phyloP scores from a whole-genome alignment of 192 early-diverging fungal genomes.

The Umbelopsis ramanniana region DNA sequence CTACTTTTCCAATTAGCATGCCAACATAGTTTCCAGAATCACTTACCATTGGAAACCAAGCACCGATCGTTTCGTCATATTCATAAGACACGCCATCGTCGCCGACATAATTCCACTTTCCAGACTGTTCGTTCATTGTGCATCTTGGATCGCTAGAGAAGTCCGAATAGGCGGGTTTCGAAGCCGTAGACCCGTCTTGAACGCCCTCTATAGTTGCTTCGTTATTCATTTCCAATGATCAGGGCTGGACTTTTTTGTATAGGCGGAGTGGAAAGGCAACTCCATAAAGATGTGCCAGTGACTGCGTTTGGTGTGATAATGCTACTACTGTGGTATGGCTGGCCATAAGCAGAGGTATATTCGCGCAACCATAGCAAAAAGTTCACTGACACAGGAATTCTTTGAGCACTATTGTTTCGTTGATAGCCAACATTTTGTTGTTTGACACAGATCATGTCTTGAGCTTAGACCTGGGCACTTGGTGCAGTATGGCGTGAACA shows the following conservation, averaged over 20 bases:
- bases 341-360: too few relatives aligned
- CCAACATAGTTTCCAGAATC: background rate
- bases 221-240: background rate
- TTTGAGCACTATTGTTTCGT: too few relatives aligned
- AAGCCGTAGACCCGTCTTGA: background rate
- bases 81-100: constrained; percentile 84
- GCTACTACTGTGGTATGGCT: too few relatives aligned
- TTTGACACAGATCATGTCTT: background rate
- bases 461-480: too few relatives aligned
- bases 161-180: constrained; percentile 29
- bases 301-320: too few relatives aligned
- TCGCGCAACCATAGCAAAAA: too few relatives aligned
- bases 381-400: too few relatives aligned
- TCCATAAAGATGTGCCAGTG: background rate
- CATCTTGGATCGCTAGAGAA: constrained; percentile 60
- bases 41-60: constrained; percentile 91
- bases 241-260: background rate
- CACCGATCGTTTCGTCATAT: constrained; percentile 75
- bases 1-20: background rate
- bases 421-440: background rate
- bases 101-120: constrained; percentile 78
- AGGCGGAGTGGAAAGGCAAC: background rate
- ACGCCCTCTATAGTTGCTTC: background rate
- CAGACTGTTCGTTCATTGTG: constrained; percentile 71
- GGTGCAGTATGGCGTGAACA: background rate